Evolutionary conservation across 768 basidiomycete species (phyloP), one percentile per base, ranked within the genome.

Genomic region (Mycena maculata): DNA sequence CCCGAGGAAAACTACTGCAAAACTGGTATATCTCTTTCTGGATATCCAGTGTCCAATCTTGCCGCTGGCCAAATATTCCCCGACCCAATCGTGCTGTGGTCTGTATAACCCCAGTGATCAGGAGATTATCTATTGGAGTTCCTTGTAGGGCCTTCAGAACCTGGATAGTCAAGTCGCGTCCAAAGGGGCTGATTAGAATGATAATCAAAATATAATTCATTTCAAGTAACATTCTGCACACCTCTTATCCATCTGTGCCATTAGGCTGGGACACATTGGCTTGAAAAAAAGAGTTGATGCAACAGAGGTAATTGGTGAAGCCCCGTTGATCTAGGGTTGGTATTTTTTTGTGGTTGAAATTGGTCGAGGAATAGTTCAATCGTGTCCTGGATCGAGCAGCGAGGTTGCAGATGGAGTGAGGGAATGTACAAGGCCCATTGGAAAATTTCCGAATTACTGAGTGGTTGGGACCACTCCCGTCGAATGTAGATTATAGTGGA

Each of bases 401-500:
- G 4, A 23, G 39, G 25, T 1, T 2, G 8, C 18, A 16, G n/a
- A 22, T 4, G 15, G 12, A 48, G 31, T 3, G 60, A 61, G 47
- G 60, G 39, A 52, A 52, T 23, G 23, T 61, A 49, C n/a, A 52
- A 33, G 16, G 48, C 49, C 60, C 60, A 60, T n/a, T 10, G 47
- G 25, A 27, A 23, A 2, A 3, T 23, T 45, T 45, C 22, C 44
- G n/a, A 12, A 12, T 44, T 8, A 44, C 6, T n/a, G 18, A 44
- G 11, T 15, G 28, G 6, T 4, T 27, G 22, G 25, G 47, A 25
- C 25, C 25, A 48, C 8, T 25, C 47, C 2, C 16, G 2, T 11
- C 7, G 13, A 13, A 48, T 48, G 13, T 25, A 13, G 6, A 25
- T 15, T 28, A 28, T 18, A 28, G 27, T 48, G 15, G 3, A 2